A percentile compares a stretch with the other conserved stretches of the same genome.
These are phyloP conservation scores for Prunus salicina DNA, from an alignment of 306 rosid genomes.

Conservation along the genomic window DNA sequence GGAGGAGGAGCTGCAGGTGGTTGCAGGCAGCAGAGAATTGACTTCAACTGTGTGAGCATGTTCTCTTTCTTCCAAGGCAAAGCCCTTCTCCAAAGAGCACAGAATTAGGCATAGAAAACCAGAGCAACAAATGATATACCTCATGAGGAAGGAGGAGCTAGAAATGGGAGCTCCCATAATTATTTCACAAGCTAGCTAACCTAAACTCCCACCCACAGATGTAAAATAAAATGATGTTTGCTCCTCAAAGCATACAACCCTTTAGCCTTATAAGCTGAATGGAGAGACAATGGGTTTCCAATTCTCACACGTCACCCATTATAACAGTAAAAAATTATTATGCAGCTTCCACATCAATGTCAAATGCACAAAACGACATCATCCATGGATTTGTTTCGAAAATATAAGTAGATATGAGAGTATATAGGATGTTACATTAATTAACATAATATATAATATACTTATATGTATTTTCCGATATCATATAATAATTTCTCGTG, in stretches of 20 bases:
- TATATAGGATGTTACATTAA: no score
- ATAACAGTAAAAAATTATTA: not conserved
- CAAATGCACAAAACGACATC: not conserved
- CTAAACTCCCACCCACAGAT: not conserved
- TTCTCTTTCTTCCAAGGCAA: not conserved
- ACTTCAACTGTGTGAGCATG: conserved; percentile 17
- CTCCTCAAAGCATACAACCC: not conserved
- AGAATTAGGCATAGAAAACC: not conserved
- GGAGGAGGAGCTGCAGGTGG: conserved; percentile 13
- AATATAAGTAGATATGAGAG: no score
- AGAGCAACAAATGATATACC: not conserved
- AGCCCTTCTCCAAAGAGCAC: conserved; percentile 4
- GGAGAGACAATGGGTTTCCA: not conserved
- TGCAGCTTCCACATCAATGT: not conserved
- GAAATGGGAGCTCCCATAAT: conserved; percentile 6
- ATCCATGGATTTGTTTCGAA: not conserved
- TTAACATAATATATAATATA: no score
- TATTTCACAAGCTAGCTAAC: not conserved
- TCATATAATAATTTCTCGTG: no score
- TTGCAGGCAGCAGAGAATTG: conserved; percentile 24
- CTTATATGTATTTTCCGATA: no score
- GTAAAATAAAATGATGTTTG: not conserved
- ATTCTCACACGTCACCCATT: conserved; percentile 22
- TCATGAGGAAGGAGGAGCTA: not conserved
- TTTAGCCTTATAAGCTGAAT: not conserved